Percentiles rank a stretch among this genome's conserved stretches.
Conservation (phyloP, 2,329 filamentous ascomycete species). For the Arthroderma sp. region DNA sequence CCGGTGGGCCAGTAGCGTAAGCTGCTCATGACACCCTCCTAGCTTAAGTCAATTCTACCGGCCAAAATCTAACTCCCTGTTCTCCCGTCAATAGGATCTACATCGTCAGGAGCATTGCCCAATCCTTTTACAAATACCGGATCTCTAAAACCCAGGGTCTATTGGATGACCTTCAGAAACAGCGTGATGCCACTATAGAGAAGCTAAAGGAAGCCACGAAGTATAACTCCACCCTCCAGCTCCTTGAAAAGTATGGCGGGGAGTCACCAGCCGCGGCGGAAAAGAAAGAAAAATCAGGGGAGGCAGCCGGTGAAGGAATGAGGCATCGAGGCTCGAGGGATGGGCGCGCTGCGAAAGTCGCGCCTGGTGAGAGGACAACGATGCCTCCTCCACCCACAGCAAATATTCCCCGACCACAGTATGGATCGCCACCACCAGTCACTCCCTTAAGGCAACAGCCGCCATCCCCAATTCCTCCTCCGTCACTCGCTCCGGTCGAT, state of each 20-base stretch:
- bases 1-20: constrained; percentile 66
- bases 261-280: constrained; percentile 33
- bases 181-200: constrained; percentile 77
- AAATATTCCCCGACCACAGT: constrained; percentile 38
- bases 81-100: constrained; percentile 55
- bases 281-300: constrained; percentile 15
- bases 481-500: constrained; percentile 8
- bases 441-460: constrained; percentile 19
- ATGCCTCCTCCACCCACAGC: constrained; percentile 50
- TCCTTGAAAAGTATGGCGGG: constrained; percentile 88
- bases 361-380: constrained; percentile 34
- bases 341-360: not conserved
- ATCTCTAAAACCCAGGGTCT: constrained; percentile 55
- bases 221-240: constrained; percentile 84
- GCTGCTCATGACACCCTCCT: constrained; percentile 16
- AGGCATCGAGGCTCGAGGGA: constrained; percentile 11
- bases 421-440: constrained; percentile 10
- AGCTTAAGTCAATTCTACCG: constrained; percentile 3
- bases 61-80: not conserved
- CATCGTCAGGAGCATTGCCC: constrained; percentile 50
- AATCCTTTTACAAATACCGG: constrained; percentile 67
- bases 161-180: constrained; percentile 61
- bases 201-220: constrained; percentile 90
- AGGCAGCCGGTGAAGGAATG: not conserved
- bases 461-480: constrained; percentile 12